Conservation (phyloP, 768 basidiomycete species). For the Podaxis rugospora region DNA sequence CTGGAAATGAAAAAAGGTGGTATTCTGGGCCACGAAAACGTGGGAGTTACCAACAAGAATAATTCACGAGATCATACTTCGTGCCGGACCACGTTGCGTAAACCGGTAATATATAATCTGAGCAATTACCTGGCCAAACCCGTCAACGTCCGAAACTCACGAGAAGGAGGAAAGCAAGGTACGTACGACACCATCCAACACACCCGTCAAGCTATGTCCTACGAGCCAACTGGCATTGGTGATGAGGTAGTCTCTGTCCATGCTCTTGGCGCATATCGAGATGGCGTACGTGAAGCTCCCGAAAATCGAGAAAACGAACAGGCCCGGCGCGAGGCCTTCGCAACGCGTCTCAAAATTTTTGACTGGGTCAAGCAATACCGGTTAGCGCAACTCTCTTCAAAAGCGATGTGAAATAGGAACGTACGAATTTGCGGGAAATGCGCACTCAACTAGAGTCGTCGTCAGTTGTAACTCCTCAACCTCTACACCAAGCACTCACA, state of each 20-base stretch:
- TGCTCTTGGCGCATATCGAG: slow-evolving; percentile 77
- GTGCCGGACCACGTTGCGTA: neutral
- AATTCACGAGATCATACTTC: neutral
- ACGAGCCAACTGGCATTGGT: slow-evolving; percentile 84
- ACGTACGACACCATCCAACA: slow-evolving; percentile 5
- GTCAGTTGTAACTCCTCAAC: neutral
- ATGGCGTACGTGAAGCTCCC: slow-evolving; percentile 80
- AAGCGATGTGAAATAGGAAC: neutral
- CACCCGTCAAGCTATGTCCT: neutral
- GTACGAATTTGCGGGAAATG: slow-evolving; percentile 72
- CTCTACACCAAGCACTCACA: slow-evolving; percentile 40
- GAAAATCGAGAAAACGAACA: slow-evolving; percentile 89
- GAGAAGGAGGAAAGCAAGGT: neutral
- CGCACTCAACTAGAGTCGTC: slow-evolving; percentile 47
- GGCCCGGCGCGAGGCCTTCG: slow-evolving; percentile 81
- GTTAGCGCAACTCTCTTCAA: neutral
- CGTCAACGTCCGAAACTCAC: neutral
- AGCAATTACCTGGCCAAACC: neutral
- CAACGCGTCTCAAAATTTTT: slow-evolving; percentile 88
- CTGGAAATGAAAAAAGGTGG: neutral
- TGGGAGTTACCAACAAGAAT: neutral
- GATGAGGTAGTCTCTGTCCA: slow-evolving; percentile 64
- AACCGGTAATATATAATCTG: slow-evolving; percentile 9
- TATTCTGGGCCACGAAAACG: neutral
- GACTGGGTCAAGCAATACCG: slow-evolving; percentile 34